These are phyloP conservation scores for Schizochytrium sp. DNA, from an alignment of 108 stramenopile species.

Conservation along the genomic window DNA sequence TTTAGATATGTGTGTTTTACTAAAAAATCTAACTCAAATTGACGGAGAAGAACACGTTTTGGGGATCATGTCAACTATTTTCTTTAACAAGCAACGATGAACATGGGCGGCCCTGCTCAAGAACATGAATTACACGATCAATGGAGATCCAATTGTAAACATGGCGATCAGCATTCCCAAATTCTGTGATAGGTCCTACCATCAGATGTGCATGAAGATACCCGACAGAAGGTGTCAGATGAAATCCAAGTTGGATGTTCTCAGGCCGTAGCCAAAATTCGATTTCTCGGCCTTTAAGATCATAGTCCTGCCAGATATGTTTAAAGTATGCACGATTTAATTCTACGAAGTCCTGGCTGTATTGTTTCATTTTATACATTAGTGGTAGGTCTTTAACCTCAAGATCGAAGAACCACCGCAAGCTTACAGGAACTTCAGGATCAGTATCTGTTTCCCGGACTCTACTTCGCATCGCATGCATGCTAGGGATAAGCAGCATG, in stretches of 20 bases:
- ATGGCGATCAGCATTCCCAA: neutral
- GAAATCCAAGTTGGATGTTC: conserved; percentile 40
- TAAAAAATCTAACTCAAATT: neutral
- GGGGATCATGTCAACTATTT: neutral
- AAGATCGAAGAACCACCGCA: conserved; percentile 48
- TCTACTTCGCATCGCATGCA: neutral
- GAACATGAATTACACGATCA: neutral
- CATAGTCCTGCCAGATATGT: neutral
- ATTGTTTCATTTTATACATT: neutral
- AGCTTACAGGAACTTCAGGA: neutral
- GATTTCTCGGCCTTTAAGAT: conserved; percentile 6
- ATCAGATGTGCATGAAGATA: conserved; percentile 57
- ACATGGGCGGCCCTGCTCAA: conserved; percentile 13
- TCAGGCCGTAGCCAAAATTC: conserved; percentile 44
- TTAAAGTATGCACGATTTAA: conserved; percentile 8
- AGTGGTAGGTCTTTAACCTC: neutral
- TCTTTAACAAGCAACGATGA: neutral
- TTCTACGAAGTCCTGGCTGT: neutral
- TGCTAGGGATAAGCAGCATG: conserved; percentile 41
- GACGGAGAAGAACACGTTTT: neutral
- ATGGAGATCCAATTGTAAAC: neutral
- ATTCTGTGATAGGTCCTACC: conserved; percentile 38
- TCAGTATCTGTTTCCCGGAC: neutral
- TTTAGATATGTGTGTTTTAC: no score
- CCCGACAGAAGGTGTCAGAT: neutral